Percentiles rank a stretch among this genome's conserved stretches.
phyloP scores from a whole-genome alignment of 345 rosid genomes.

The Brassica incana region DNA sequence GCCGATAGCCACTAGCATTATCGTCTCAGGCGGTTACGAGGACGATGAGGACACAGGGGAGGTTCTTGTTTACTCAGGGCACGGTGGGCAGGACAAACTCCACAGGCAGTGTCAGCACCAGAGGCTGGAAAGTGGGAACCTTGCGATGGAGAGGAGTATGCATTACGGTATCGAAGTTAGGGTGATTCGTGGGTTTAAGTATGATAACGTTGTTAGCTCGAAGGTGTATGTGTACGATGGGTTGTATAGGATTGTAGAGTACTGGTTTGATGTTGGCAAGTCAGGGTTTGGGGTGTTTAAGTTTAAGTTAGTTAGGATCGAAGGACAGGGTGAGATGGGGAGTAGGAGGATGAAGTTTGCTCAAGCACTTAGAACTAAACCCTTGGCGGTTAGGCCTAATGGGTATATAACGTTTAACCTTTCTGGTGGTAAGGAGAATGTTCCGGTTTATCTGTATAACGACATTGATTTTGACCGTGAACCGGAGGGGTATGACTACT shows the following conservation, averaged over 20 bases:
- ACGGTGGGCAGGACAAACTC: constrained; percentile 74
- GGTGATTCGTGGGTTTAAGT: constrained; percentile 70
- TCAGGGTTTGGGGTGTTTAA: constrained; percentile 85
- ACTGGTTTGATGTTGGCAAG: constrained; percentile 73
- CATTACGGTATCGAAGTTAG: constrained; percentile 69
- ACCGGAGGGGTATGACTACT: constrained; percentile 69
- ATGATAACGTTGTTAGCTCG: constrained; percentile 45
- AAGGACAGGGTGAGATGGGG: constrained; percentile 81
- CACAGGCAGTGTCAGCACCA: constrained; percentile 66
- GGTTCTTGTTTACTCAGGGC: constrained; percentile 66
- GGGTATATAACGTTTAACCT: constrained; percentile 75
- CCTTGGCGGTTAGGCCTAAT: constrained; percentile 55
- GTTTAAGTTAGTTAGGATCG: constrained; percentile 67
- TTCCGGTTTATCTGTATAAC: constrained; percentile 70
- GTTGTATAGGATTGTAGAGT: constrained; percentile 63
- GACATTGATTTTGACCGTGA: constrained; percentile 70
- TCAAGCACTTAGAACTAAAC: constrained; percentile 45
- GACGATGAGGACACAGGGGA: constrained; percentile 80
- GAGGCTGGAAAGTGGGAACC: constrained; percentile 82
- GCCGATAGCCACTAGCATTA: constrained; percentile 75
- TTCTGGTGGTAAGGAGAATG: constrained; percentile 54
- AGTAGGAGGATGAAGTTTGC: constrained; percentile 66
- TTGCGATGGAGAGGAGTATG: constrained; percentile 82
- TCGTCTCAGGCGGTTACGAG: constrained; percentile 85
- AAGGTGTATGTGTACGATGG: constrained; percentile 91